Conservation (phyloP, 805 yeast genomes). For the Huiozyma sinensis region DNA sequence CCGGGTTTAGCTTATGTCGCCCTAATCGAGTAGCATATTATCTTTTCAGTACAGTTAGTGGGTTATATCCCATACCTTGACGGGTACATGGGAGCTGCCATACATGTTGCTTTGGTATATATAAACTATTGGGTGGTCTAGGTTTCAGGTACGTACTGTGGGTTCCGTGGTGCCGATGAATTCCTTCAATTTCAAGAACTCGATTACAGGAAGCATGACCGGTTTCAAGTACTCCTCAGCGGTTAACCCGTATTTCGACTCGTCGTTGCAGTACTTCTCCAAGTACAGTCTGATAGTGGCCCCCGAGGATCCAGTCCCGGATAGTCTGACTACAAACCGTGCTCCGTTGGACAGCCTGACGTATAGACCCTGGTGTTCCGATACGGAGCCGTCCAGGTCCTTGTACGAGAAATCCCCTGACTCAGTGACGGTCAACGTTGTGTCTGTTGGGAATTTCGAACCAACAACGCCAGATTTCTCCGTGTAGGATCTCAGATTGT, state of each 20-base stretch:
- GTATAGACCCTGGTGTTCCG: conserved; percentile 78
- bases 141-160: conserved; percentile 41
- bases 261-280: conserved; percentile 69
- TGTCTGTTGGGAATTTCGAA: conserved; percentile 35
- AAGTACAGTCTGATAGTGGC: conserved; percentile 91
- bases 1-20: background rate
- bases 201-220: conserved; percentile 53
- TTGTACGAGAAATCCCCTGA: conserved; percentile 89
- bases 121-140: background rate
- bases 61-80: background rate
- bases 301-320: conserved; percentile 97
- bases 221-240: conserved; percentile 62
- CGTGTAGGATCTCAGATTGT: conserved; percentile 35
- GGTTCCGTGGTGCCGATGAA: conserved; percentile 77
- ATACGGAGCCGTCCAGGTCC: conserved; percentile 88
- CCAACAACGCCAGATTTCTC: conserved; percentile 38
- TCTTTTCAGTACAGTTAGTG: background rate
- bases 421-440: conserved; percentile 47
- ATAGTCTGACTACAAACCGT: conserved; percentile 78
- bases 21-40: background rate
- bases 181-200: conserved; percentile 61
- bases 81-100: background rate
- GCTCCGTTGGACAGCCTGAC: conserved; percentile 75
- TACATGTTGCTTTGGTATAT: background rate
- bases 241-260: conserved; percentile 34